Conservation (phyloP, 2,329 filamentous ascomycete genomes). For the Talaromyces sp. region DNA sequence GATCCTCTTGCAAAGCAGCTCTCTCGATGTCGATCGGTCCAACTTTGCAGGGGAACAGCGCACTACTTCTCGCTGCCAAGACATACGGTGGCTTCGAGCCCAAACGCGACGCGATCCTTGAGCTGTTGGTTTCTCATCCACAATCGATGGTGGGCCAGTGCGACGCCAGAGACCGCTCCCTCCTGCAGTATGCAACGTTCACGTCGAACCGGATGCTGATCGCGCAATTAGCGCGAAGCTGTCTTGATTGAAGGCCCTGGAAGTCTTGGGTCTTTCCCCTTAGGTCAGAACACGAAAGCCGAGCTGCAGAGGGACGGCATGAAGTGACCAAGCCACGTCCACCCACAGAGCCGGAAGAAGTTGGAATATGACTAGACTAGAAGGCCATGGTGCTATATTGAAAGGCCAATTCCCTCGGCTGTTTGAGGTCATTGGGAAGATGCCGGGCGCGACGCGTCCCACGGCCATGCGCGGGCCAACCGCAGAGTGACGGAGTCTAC, state of each 20-base stretch:
- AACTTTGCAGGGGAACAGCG: neutral
- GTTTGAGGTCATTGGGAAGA: no score
- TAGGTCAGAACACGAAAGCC: neutral
- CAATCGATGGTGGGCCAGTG: neutral
- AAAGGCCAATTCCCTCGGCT: no score
- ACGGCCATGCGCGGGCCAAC: neutral
- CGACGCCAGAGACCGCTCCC: neutral
- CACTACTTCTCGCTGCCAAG: constrained; percentile 4
- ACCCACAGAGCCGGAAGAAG: neutral
- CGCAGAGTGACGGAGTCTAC: no score
- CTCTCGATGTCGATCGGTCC: constrained; percentile 5
- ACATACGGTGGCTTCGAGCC: neutral
- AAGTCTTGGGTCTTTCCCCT: neutral
- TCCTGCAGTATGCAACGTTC: neutral
- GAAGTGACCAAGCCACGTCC: neutral
- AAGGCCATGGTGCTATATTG: no score
- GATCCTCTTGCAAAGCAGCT: neutral
- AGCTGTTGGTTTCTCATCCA: neutral
- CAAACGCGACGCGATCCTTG: neutral
- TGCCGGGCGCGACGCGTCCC: neutral
- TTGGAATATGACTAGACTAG: neutral
- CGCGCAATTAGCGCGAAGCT: neutral
- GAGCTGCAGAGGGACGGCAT: neutral
- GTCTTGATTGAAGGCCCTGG: neutral
- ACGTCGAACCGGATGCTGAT: neutral